Base-by-base conservation (phyloP, 169 alveolate genomes). In the Plasmodium gonderi region DNA sequence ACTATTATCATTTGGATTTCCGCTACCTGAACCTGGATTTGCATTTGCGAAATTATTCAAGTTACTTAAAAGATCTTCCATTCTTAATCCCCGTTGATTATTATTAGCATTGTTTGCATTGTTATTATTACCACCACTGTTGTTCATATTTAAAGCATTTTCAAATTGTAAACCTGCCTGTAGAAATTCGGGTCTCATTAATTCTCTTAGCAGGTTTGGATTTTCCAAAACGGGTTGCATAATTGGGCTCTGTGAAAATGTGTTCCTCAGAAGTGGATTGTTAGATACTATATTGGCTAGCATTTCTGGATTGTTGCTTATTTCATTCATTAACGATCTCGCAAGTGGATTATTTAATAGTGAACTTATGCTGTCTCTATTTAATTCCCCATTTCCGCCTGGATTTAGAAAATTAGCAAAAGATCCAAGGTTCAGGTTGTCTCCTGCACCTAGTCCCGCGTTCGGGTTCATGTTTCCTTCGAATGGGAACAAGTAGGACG, bases 121-220 rank as follows among this genome's bases (percentile, higher is more conserved):
- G 79, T 40, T 87, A 26, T 38, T 87, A 23, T 65, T 60, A 8
- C 26, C 47, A n/a, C n/a, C 33, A 75, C 14, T 29, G 82, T 69
- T 72, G 23, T 45, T 82, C 94, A 72, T 81, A 68, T 87, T 93
- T 91, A 95, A 64, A 6, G 97, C 95, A 85, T 95, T 95, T 79
- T 94, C 97, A 64, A 96, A 77, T 81, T 94, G 96, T 38, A 96
- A 94, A n/a, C 97, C 97, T 40, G 97, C 96, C 75, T 94, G 97
- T 33, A 96, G 83, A 81, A 96, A 69, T 47, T 95, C 97, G 3
- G 97, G 97, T 31, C 96, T 91, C 97, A 96, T 91, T 83, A 97
- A 93, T 91, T 94, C 97, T 91, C 98, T 96, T 91, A 96, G 69
- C 49, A 97, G 92, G 79, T 96, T 97, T 3, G 98, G 98, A 91